Evolutionary conservation across 2,329 filamentous ascomycete species (phyloP).

Genomic region (Reticulascus tulasneorum): DNA sequence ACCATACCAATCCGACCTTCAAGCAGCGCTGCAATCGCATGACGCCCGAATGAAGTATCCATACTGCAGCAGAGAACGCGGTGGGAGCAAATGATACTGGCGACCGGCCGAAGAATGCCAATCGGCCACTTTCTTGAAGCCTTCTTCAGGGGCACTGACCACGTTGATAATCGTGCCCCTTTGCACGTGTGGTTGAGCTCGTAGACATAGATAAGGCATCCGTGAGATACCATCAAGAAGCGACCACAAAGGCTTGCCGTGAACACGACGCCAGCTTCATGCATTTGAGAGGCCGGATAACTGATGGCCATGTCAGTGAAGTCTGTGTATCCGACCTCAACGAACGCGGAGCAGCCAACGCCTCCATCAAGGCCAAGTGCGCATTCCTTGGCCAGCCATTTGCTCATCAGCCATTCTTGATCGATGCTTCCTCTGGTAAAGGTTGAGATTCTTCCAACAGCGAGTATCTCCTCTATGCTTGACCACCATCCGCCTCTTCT

Average conservation of each 20-base stretch:
- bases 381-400: constrained; percentile 37
- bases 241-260: constrained; percentile 54
- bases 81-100: constrained; percentile 52
- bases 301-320: constrained; percentile 27
- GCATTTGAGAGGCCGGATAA: too few relatives aligned
- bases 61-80: constrained; percentile 58
- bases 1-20: constrained; percentile 58
- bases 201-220: constrained; percentile 55
- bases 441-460: neutral
- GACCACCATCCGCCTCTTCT: constrained; percentile 52
- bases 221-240: constrained; percentile 53
- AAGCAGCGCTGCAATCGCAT: constrained; percentile 55
- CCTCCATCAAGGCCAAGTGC: constrained; percentile 10
- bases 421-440: constrained; percentile 3
- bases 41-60: constrained; percentile 53
- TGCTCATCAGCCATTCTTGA: constrained; percentile 33
- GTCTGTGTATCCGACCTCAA: constrained; percentile 28
- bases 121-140: constrained; percentile 5
- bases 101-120: constrained; percentile 37
- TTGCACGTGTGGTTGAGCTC: constrained; percentile 33
- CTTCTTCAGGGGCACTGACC: constrained; percentile 17
- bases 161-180: constrained; percentile 14
- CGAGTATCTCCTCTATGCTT: constrained; percentile 23
- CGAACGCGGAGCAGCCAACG: constrained; percentile 21
- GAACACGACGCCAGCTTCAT: constrained; percentile 34